Evolutionary conservation across 2,329 filamentous ascomycete species (phyloP).

Genomic region (Periconia sp.): DNA sequence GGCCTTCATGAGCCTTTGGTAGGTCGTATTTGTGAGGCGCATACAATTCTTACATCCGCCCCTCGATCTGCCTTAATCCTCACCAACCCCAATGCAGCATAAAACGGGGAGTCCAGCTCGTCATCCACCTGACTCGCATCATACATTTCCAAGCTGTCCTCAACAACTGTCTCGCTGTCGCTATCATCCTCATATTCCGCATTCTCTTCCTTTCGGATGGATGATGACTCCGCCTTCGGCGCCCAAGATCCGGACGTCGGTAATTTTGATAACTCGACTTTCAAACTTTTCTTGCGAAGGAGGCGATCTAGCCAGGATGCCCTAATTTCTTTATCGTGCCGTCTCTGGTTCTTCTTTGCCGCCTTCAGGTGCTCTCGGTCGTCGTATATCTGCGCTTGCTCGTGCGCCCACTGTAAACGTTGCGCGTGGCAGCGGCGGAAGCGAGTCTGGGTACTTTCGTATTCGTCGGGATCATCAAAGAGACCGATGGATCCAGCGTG

Average conservation of each 20-base stretch:
- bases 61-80: not conserved
- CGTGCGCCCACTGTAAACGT: not conserved
- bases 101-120: slow-evolving; percentile 4
- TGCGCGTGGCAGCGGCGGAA: not conserved
- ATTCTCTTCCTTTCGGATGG: not conserved
- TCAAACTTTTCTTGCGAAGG: not conserved
- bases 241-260: not conserved
- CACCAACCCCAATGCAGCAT: slow-evolving; percentile 4
- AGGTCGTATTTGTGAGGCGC: not conserved
- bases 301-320: not conserved
- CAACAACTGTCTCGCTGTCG: not conserved
- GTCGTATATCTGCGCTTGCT: not conserved
- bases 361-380: not conserved
- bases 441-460: not conserved
- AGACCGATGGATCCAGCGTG: slow-evolving; percentile 25
- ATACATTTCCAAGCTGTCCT: not conserved
- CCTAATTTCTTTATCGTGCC: not conserved
- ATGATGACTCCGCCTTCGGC: not conserved
- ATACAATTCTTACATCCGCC: slow-evolving; percentile 1
- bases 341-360: not conserved
- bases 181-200: not conserved
- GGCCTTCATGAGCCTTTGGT: too few species aligned
- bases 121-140: slow-evolving; percentile 1
- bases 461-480: slow-evolving; percentile 24
- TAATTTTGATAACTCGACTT: not conserved